A percentile compares a stretch with the other conserved stretches of the same genome.
Conservation (phyloP, 768 basidiomycete species). For the Podaxis pistillaris region DNA sequence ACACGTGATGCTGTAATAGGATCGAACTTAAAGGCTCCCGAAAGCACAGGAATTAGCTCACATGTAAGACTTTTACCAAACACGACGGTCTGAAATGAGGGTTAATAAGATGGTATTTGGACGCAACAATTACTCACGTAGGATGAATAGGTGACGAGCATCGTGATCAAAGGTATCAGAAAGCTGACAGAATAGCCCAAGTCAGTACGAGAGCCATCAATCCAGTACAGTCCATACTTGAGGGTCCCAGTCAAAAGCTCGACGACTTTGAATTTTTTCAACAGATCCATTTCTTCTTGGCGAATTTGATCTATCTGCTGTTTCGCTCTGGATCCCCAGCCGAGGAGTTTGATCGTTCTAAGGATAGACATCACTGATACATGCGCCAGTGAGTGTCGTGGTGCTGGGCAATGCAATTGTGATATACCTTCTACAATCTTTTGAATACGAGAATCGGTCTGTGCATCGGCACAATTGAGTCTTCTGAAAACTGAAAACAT, state of each 20-base stretch:
- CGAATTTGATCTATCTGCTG: conserved; percentile 53
- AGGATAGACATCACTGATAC: conserved; percentile 21
- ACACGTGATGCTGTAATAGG: not conserved
- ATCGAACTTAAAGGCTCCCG: not conserved
- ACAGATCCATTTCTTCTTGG: conserved; percentile 37
- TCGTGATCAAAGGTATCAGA: conserved; percentile 59
- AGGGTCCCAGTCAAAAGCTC: conserved; percentile 33
- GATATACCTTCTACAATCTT: conserved; percentile 56
- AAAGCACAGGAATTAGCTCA: not conserved
- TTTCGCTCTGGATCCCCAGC: conserved; percentile 58
- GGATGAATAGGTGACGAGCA: conserved; percentile 61
- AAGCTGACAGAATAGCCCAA: conserved; percentile 34
- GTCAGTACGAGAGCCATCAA: not conserved
- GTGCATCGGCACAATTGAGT: not conserved
- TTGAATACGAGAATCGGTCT: conserved; percentile 58
- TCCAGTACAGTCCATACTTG: not conserved
- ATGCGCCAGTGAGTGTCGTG: not conserved
- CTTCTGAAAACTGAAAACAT: not conserved
- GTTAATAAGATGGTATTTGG: not conserved
- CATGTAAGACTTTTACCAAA: conserved; percentile 37
- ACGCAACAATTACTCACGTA: conserved; percentile 30
- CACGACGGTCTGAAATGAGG: conserved; percentile 27
- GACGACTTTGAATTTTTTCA: conserved; percentile 52
- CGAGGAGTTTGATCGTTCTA: conserved; percentile 73
- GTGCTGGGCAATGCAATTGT: not conserved